Evolutionary conservation across 169 alveolate species (phyloP), one percentile per base, ranked within the genome.

Genomic region (Miamiensis avidus): DNA sequence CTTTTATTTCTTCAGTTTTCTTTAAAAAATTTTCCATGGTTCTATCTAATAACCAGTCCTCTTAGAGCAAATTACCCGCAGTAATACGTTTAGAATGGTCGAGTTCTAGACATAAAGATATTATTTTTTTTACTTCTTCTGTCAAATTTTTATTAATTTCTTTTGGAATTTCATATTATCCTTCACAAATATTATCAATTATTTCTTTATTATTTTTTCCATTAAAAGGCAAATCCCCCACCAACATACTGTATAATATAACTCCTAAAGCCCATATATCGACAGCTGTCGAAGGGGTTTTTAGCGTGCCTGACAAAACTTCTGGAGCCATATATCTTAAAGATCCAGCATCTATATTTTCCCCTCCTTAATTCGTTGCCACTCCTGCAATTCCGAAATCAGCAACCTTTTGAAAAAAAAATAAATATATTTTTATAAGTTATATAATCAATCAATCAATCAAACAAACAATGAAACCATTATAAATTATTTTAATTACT

Each of bases 221-320:
- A 65, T 69, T 34, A 82, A 81, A 91, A 74, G 92, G 92, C 30
- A 83, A 78, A 65, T 75, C 81, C 25, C 92, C 91, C n/a, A 88
- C 78, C 65, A 91, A 74, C 89, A 88, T 83, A 1, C 79, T 84
- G 74, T 88, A 88, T 0, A 86, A 33, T 0, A 91, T 88, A 1
- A 91, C 87, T 33, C 95, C 95, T 76, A 89, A 76, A 29, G 91
- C 76, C 90, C 95, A 91, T 31, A 91, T 84, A 84, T 88, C 93
- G 11, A 88, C 77, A 26, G 79, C 83, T 25, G 89, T 84, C 26
- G 85, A 65, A n/a, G 86, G 85, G 34, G 86, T 29, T 31, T 84
- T 90, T 64, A 84, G 82, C 69, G 69, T 79, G 28, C 91, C 86
- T 28, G 81, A 28, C 0, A 91, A 29, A 26, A 91, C 85, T 83